A percentile compares a stretch with the other conserved stretches of the same genome.
Evolutionary conservation across 192 early-diverging fungal genomes (phyloP).

Genomic region (Podila epigama): DNA sequence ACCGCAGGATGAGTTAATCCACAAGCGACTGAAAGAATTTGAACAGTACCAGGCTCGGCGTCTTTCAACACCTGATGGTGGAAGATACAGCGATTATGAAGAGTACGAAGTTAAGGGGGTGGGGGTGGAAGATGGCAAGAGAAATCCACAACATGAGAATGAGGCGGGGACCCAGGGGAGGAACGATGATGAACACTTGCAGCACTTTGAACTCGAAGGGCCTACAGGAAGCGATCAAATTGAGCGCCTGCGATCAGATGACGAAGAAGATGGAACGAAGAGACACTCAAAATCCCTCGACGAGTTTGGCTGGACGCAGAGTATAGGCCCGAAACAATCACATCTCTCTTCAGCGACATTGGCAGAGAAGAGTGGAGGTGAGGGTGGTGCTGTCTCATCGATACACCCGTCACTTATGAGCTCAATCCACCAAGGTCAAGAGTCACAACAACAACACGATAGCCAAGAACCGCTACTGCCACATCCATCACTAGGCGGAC

Average conservation of each 20-base stretch:
- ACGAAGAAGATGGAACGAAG: conserved; percentile 14
- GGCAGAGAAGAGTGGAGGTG: neutral
- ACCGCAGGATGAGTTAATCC: conserved; percentile 28
- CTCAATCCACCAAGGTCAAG: no score
- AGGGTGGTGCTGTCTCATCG: neutral
- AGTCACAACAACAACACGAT: no score
- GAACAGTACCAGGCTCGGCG: neutral
- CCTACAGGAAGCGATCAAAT: conserved; percentile 4
- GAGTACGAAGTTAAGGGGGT: conserved; percentile 6
- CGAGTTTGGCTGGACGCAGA: conserved; percentile 5
- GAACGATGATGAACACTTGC: conserved; percentile 8
- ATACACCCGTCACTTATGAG: neutral
- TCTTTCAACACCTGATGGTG: conserved; percentile 15
- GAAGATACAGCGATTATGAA: conserved; percentile 17
- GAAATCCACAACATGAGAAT: neutral
- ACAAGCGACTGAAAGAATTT: conserved; percentile 31
- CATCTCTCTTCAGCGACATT: neutral
- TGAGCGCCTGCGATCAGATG: conserved; percentile 23
- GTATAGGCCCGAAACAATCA: conserved; percentile 12
- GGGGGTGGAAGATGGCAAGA: conserved; percentile 20
- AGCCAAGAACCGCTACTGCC: no score
- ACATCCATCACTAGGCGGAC: no score
- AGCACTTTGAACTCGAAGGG: neutral
- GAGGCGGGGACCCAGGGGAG: neutral
- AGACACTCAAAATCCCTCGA: neutral